phyloP scores from a whole-genome alignment of 192 early-diverging fungal species.

The Backusella luteola region DNA sequence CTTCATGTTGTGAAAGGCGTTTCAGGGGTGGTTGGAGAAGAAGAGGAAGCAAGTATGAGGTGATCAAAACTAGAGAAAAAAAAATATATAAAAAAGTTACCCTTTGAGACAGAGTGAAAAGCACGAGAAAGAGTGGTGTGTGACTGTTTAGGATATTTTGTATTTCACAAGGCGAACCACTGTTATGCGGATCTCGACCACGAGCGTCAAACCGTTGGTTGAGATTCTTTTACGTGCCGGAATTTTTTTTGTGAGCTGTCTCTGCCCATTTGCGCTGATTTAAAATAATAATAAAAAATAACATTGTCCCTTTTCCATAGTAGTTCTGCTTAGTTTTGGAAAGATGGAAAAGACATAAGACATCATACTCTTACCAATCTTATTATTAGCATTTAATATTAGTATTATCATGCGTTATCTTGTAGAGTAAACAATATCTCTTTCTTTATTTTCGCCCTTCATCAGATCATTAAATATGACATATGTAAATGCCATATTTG shows the following conservation, averaged over 20 bases:
- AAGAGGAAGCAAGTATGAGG: background rate
- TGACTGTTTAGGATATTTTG: background rate
- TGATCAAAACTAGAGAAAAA: background rate
- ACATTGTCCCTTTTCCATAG: background rate
- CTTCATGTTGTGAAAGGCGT: background rate
- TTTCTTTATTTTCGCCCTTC: too few species aligned
- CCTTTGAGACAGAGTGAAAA: background rate
- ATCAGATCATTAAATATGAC: too few species aligned
- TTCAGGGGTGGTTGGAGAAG: background rate
- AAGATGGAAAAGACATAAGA: too few species aligned
- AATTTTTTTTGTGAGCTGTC: background rate
- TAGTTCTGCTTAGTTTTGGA: background rate
- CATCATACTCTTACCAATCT: too few species aligned
- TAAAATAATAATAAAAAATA: background rate
- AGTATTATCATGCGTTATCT: too few species aligned
- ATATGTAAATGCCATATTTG: too few species aligned
- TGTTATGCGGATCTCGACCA: background rate
- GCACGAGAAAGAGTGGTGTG: background rate
- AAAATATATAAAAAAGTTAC: background rate
- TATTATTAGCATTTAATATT: too few species aligned
- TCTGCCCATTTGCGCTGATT: background rate
- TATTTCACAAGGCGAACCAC: constrained; percentile 4
- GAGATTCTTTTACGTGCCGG: background rate
- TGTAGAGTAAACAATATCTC: too few species aligned
- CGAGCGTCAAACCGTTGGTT: background rate